phyloP scores from a whole-genome alignment of 805 yeast genomes.

The Suhomyces prunicola region DNA sequence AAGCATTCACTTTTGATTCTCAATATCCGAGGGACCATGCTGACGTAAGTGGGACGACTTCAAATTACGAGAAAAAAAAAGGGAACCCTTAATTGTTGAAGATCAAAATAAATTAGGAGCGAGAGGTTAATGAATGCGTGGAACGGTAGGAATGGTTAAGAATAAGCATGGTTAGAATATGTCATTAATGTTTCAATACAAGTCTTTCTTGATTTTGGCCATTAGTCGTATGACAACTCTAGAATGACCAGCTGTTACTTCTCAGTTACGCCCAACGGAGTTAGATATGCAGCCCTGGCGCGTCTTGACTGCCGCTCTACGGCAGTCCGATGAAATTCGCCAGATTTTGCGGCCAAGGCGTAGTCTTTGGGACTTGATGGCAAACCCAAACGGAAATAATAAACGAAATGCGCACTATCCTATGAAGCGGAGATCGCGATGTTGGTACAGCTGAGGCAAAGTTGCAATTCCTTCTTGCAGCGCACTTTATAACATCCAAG shows the following conservation, averaged over 20 bases:
- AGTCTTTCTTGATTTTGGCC: not conserved
- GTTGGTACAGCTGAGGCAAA: not conserved
- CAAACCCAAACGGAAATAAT: not conserved
- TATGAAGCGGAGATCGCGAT: not conserved
- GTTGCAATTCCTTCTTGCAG: too few relatives aligned
- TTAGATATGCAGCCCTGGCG: not conserved
- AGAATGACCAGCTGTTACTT: not conserved
- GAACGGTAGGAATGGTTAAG: too few relatives aligned
- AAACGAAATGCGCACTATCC: not conserved
- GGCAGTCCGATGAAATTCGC: not conserved
- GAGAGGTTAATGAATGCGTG: too few relatives aligned
- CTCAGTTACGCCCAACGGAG: not conserved
- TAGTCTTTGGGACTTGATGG: not conserved
- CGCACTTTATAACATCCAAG: too few relatives aligned
- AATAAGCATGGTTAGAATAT: not conserved
- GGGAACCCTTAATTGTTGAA: too few relatives aligned
- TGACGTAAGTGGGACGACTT: not conserved
- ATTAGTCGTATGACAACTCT: not conserved
- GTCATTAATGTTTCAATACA: too few relatives aligned
- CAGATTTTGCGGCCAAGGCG: not conserved
- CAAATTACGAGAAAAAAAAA: too few relatives aligned
- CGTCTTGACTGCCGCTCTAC: not conserved
- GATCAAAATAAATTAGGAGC: too few relatives aligned
- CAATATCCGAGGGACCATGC: not conserved
- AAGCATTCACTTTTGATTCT: not conserved